Conservation (phyloP, 345 rosid genomes). For the Arabidopsis suecica region DNA sequence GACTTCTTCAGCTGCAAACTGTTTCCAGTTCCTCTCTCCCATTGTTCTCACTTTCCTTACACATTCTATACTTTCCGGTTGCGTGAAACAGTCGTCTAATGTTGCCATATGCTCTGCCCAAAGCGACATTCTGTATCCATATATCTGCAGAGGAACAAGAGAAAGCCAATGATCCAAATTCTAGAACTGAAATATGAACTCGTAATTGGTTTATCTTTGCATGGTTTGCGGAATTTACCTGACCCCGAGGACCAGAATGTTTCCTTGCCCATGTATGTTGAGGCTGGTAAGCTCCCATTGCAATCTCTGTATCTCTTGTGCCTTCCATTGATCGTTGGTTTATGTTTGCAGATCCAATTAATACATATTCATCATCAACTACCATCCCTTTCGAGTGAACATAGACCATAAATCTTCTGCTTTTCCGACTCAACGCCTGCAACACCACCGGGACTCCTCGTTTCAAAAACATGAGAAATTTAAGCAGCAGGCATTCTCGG, state of each 20-base stretch:
- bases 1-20: slow-evolving; percentile 60
- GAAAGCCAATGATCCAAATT: slow-evolving; percentile 1
- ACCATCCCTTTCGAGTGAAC: slow-evolving; percentile 94
- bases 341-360: slow-evolving; percentile 90
- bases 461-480: slow-evolving; percentile 3
- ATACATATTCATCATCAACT: slow-evolving; percentile 84
- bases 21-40: slow-evolving; percentile 74
- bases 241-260: slow-evolving; percentile 60
- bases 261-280: slow-evolving; percentile 63
- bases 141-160: slow-evolving; percentile 51
- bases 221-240: slow-evolving; percentile 46
- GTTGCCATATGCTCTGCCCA: slow-evolving; percentile 88
- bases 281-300: slow-evolving; percentile 95
- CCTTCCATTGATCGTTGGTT: slow-evolving; percentile 94
- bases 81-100: slow-evolving; percentile 65
- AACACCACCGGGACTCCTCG: slow-evolving; percentile 3
- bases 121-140: slow-evolving; percentile 87
- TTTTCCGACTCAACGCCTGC: slow-evolving; percentile 64
- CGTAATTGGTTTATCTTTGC: not conserved
- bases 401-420: slow-evolving; percentile 80
- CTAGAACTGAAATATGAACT: not conserved
- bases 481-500: not conserved
- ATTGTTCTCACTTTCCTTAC: slow-evolving; percentile 64
- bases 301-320: slow-evolving; percentile 91
- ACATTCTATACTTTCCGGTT: slow-evolving; percentile 80